Base-by-base conservation (phyloP, 2,329 filamentous ascomycete species). In the Volutella citrinella region DNA sequence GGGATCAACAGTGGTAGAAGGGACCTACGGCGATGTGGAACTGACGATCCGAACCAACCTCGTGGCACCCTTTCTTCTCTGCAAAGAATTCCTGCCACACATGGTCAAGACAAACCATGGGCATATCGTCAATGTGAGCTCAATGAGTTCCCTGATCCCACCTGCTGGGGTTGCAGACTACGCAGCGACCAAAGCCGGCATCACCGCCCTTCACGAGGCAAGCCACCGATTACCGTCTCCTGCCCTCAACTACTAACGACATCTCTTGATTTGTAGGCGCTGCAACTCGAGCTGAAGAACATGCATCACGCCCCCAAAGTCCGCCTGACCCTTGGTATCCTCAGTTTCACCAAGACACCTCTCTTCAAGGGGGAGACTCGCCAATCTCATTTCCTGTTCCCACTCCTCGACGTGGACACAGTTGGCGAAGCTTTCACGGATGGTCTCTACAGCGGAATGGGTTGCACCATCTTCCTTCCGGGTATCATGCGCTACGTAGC, bases 41-140 rank as follows among this genome's bases (percentile, higher is more conserved):
- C 23, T 51, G 4, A 60, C 56, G 5, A 32, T 63, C 15, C 45
- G 45, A 29, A 59, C 55, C 21, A 84, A 84, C 55, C 65, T 76
- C 2, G 59, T 80, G 8, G 65, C 74, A 0, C 80, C 82, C 51
- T 81, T 80, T 59, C 69, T 73, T 11, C 57, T 69, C 73, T 26
- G 61, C 65, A 27, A 77, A 49, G 70, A 80, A 39, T 82, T 83
- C 53, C 56, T 83, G 4, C 79, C 79, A 0, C 51, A 63, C 14
- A 81, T 84, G 70, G 60, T 77, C 17, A 50, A 56, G 10, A 50
- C 49, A 3, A 76, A 83, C 53, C 80, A 84, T 54, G 80, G 81
- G 6, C 80, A 82, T 61, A 61, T 84, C 25, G 71, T 84, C 30
- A 82, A 76, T 4, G 68, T 82, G 16, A 75, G 79, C 7, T 76